Conservation (phyloP, 1,284 basidiomycete species). For the Xanthoconium separans region DNA sequence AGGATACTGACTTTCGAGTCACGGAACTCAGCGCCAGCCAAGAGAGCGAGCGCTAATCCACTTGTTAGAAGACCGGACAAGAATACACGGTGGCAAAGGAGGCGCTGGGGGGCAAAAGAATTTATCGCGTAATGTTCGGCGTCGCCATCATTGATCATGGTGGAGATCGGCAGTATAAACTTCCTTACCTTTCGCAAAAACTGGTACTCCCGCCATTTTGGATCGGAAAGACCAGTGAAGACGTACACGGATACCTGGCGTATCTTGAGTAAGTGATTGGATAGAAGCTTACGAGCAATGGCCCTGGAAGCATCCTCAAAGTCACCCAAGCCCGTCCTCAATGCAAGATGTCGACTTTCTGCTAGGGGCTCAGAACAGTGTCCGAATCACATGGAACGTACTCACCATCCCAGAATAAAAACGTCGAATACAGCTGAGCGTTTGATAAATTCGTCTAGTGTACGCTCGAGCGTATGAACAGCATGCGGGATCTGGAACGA, state of each 20-base stretch:
- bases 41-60: slow-evolving; percentile 50
- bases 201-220: slow-evolving; percentile 48
- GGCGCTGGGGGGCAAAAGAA: slow-evolving; percentile 28
- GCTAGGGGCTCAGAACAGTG: neutral
- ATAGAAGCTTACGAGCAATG: slow-evolving; percentile 52
- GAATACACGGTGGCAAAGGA: slow-evolving; percentile 49
- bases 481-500: slow-evolving; percentile 67
- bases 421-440: slow-evolving; percentile 61
- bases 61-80: slow-evolving; percentile 46
- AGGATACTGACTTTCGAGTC: slow-evolving; percentile 55
- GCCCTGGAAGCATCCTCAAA: slow-evolving; percentile 45
- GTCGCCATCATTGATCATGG: slow-evolving; percentile 57
- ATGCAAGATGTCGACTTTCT: slow-evolving; percentile 44
- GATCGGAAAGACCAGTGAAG: slow-evolving; percentile 47
- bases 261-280: slow-evolving; percentile 47
- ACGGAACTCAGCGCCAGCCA: slow-evolving; percentile 54
- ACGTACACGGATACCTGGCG: slow-evolving; percentile 38
- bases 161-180: neutral
- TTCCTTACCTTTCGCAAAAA: slow-evolving; percentile 39
- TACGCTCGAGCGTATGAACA: slow-evolving; percentile 49
- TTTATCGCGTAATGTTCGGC: slow-evolving; percentile 16
- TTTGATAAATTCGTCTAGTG: slow-evolving; percentile 46
- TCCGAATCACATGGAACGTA: slow-evolving; percentile 11
- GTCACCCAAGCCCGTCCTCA: slow-evolving; percentile 36
- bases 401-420: slow-evolving; percentile 60